phyloP scores from a whole-genome alignment of 345 rosid genomes.

The Ailanthus altissimus region DNA sequence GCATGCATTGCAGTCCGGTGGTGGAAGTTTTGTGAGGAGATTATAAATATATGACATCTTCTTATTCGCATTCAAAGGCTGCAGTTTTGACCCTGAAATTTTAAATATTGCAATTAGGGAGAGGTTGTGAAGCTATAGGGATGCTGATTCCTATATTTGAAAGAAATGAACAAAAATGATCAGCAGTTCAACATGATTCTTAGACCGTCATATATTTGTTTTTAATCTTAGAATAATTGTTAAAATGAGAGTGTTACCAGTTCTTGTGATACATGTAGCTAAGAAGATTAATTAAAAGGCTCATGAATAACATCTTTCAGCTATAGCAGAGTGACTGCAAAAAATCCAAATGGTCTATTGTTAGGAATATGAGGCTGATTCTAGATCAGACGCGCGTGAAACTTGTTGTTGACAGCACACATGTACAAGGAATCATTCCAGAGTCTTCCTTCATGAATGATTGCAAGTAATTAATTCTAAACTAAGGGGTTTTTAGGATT shows the following conservation, averaged over 20 bases:
- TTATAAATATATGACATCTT: neutral
- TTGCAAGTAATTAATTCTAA: no score
- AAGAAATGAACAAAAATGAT: neutral
- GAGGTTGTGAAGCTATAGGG: neutral
- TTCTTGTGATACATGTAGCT: neutral
- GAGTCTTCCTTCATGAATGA: no score
- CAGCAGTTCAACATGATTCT: neutral
- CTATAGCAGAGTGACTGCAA: no score
- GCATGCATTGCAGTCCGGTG: conserved; percentile 38
- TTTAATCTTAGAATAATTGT: no score
- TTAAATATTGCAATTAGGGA: neutral
- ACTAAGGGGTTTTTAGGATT: no score
- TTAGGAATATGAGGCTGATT: no score
- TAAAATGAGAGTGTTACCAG: neutral
- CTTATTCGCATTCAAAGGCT: neutral
- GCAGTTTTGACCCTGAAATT: neutral
- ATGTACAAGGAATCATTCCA: no score
- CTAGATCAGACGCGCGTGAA: no score
- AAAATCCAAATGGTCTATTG: neutral
- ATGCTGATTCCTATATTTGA: neutral
- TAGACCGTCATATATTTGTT: no score
- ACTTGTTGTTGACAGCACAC: no score
- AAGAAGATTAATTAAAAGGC: neutral
- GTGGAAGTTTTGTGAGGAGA: conserved; percentile 54
- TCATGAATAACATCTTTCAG: neutral